These are phyloP conservation scores for Xylaria sp. DNA, from an alignment of 2,329 filamentous ascomycete species.

Conservation along the genomic window DNA sequence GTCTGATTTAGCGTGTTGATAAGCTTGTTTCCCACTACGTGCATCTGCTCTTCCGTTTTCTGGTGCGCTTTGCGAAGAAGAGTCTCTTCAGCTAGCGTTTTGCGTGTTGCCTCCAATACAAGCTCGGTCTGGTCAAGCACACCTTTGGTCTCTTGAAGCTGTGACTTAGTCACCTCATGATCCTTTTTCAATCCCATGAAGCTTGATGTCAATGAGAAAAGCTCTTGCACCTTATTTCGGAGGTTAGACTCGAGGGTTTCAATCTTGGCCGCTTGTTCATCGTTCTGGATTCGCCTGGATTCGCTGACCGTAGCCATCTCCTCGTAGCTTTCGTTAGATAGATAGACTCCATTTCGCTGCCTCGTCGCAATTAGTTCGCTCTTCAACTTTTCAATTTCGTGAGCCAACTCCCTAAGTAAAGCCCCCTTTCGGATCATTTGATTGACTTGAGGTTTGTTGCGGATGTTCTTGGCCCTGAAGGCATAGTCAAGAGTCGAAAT, in stretches of 20 bases:
- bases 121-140: conserved; percentile 88
- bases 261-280: conserved; percentile 91
- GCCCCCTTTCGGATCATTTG: conserved; percentile 92
- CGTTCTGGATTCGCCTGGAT: conserved; percentile 85
- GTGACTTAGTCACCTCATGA: conserved; percentile 74
- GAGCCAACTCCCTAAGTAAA: conserved; percentile 84
- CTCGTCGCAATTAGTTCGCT: conserved; percentile 90
- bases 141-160: conserved; percentile 79
- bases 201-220: conserved; percentile 83
- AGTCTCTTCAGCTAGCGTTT: conserved; percentile 79
- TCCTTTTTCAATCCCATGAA: conserved; percentile 91
- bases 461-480: conserved; percentile 97
- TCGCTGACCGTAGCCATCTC: conserved; percentile 92
- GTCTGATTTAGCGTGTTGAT: conserved; percentile 79
- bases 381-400: conserved; percentile 93
- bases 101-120: conserved; percentile 77
- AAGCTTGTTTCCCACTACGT: conserved; percentile 74
- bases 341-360: conserved; percentile 92
- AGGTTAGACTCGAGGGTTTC: conserved; percentile 90
- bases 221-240: conserved; percentile 90
- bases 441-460: conserved; percentile 96
- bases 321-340: conserved; percentile 87
- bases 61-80: conserved; percentile 82
- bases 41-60: conserved; percentile 79
- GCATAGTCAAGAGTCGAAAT: conserved; percentile 98